Base-by-base conservation (phyloP, 495 filamentous ascomycete genomes). In the Echria macrotheca region DNA sequence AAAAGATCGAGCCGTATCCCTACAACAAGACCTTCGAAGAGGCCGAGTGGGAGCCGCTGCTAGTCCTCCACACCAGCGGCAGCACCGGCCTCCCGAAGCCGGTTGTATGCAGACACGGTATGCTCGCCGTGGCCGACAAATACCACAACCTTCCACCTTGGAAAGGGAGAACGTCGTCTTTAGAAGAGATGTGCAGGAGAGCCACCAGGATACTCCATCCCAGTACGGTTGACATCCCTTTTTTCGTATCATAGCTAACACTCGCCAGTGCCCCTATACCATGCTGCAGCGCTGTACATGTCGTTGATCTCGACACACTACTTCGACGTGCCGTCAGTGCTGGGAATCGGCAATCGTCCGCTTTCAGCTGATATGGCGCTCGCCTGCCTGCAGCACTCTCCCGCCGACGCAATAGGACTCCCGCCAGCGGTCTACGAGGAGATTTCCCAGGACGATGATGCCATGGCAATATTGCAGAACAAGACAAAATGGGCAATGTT, bases 31-130 rank as follows among this genome's bases (percentile, higher is more conserved):
- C 63, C 0, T 76, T 69, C 23, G 72, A 75, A 18, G 54, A 72
- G 47, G 70, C 63, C 3, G 56, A 68, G 46, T 69, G 76, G 59
- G 69, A 79, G 1, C 71, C 69, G 0, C 49, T 69, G 1, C 24
- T 73, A 4, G 60, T 81, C 9, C 55, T 83, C 10, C 82, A 85
- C 52, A 83, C 81, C 5, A 82, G 78, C 14, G 81, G 81, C 14
- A 78, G 77, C 29, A 83, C 80, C 3, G 81, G 73, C 1, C 50
- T 73, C 10, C 74, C 80, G 0, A 83, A 82, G 57, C 75, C 75
- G 1, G 66, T 85, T 4, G 52, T 69, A 6, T 56, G 68, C 18
- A 69, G 60, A 2, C 67, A 80, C 5, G 78, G 74, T 19, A 72
- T 71, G 50, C 11, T 79, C 4, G 68, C 66, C 5, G 59, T 73